Conservation (phyloP, 2,329 filamentous ascomycete genomes). For the Scolecobasidium constrictum region DNA sequence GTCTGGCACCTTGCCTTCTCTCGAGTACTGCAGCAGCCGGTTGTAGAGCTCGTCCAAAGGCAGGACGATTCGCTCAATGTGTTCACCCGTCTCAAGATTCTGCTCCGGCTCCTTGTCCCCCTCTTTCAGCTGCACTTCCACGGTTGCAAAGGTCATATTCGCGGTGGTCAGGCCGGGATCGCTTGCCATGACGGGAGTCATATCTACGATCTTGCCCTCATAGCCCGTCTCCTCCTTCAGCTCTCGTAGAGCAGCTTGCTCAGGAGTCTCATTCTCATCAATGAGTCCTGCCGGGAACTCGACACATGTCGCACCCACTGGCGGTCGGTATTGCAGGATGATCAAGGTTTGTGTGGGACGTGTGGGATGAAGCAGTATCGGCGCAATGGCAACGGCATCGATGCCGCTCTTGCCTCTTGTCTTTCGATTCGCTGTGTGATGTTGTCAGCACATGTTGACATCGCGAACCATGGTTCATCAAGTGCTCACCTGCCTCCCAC, state of each 20-base stretch:
- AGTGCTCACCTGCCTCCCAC: too few species aligned
- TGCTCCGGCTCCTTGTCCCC: slow-evolving; percentile 61
- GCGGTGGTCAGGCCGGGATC: slow-evolving; percentile 31
- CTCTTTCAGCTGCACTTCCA: slow-evolving; percentile 55
- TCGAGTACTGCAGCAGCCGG: slow-evolving; percentile 34
- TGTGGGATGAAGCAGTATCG: slow-evolving; percentile 43
- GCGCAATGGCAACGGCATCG: slow-evolving; percentile 64
- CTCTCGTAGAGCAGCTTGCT: slow-evolving; percentile 48
- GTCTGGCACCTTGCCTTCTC: slow-evolving; percentile 42
- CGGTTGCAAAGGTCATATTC: slow-evolving; percentile 53
- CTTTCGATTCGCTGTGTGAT: slow-evolving; percentile 56
- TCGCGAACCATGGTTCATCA: too few species aligned
- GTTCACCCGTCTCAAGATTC: slow-evolving; percentile 67
- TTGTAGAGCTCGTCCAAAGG: slow-evolving; percentile 53
- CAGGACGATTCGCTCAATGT: slow-evolving; percentile 68
- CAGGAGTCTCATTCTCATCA: slow-evolving; percentile 47
- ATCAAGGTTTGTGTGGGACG: slow-evolving; percentile 21
- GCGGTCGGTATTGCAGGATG: slow-evolving; percentile 47
- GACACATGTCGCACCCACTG: slow-evolving; percentile 47
- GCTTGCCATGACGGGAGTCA: slow-evolving; percentile 32
- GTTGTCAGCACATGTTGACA: too few species aligned
- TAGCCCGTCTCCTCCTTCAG: slow-evolving; percentile 56
- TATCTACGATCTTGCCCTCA: slow-evolving; percentile 35
- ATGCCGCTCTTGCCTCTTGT: slow-evolving; percentile 55
- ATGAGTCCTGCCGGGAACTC: slow-evolving; percentile 54